A percentile compares a stretch with the other conserved stretches of the same genome.
Evolutionary conservation across 2,329 filamentous ascomycete species (phyloP).

Genomic region (Colletotrichum gloeosporioides): DNA sequence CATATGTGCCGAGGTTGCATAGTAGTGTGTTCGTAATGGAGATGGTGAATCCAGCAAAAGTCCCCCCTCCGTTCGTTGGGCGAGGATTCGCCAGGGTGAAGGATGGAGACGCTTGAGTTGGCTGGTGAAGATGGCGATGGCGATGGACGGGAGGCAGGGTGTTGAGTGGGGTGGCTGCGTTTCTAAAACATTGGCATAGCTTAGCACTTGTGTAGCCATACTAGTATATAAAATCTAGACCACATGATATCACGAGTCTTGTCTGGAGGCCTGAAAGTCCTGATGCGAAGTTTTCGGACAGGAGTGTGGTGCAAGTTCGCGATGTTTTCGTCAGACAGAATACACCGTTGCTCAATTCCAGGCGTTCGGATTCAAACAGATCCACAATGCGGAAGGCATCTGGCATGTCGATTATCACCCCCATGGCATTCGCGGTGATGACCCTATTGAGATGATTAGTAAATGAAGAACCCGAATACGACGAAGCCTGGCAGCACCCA

Average conservation of each 20-base stretch:
- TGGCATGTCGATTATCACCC: no score
- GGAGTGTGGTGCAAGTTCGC: no score
- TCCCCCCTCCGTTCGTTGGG: not conserved
- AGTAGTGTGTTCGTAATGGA: not conserved
- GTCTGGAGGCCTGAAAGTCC: not conserved
- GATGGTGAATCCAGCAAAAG: not conserved
- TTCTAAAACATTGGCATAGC: conserved; percentile 1
- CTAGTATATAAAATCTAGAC: not conserved
- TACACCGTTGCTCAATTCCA: no score
- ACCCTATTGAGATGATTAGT: not conserved
- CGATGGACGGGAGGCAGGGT: not conserved
- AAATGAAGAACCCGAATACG: not conserved
- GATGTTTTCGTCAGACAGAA: no score
- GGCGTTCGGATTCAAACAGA: not conserved
- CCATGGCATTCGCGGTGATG: not conserved
- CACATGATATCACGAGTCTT: not conserved
- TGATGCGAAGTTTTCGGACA: no score
- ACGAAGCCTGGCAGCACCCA: not conserved
- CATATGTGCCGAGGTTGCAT: not conserved
- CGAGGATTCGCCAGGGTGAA: not conserved
- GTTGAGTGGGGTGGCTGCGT: not conserved
- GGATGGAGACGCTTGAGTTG: not conserved
- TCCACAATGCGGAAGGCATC: not conserved
- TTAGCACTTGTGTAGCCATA: conserved; percentile 9
- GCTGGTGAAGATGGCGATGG: not conserved